These are phyloP conservation scores for Kingdonia uniflora DNA, from an alignment of 164 flowering plant genomes.

Conservation along the genomic window DNA sequence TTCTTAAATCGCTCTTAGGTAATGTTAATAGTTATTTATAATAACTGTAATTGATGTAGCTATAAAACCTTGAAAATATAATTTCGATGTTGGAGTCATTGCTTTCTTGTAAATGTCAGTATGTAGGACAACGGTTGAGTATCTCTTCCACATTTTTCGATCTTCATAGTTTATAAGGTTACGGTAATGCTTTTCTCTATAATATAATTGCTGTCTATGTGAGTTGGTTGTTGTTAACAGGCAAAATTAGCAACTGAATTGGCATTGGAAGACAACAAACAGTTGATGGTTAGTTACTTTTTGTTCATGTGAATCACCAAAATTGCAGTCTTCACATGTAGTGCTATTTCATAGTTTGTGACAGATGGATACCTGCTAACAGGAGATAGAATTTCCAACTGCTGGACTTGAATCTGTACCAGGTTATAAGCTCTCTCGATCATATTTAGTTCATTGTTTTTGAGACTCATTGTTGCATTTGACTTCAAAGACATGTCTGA, in stretches of 20 bases:
- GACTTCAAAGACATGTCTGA: neutral
- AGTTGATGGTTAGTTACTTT: conserved; percentile 58
- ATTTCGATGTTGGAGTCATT: no score
- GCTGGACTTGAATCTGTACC: conserved; percentile 89
- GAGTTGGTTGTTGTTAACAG: conserved; percentile 22
- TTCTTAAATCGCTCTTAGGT: no score
- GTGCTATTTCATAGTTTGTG: conserved; percentile 11
- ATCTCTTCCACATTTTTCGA: no score
- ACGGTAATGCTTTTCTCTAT: neutral
- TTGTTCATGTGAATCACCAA: neutral
- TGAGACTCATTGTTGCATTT: neutral
- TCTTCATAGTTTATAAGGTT: no score
- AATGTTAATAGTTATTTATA: no score
- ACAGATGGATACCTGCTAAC: conserved; percentile 20
- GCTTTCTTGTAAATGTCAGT: no score
- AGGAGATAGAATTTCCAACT: conserved; percentile 97
- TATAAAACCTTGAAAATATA: no score
- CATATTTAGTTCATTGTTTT: neutral
- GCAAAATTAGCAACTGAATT: conserved; percentile 63
- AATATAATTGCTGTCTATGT: neutral
- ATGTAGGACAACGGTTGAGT: no score
- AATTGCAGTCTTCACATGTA: neutral
- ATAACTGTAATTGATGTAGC: no score
- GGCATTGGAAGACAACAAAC: conserved; percentile 55
- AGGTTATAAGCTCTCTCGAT: conserved; percentile 29